Conservation (phyloP, 192 early-diverging fungal species). For the Geranomyces michiganensis region DNA sequence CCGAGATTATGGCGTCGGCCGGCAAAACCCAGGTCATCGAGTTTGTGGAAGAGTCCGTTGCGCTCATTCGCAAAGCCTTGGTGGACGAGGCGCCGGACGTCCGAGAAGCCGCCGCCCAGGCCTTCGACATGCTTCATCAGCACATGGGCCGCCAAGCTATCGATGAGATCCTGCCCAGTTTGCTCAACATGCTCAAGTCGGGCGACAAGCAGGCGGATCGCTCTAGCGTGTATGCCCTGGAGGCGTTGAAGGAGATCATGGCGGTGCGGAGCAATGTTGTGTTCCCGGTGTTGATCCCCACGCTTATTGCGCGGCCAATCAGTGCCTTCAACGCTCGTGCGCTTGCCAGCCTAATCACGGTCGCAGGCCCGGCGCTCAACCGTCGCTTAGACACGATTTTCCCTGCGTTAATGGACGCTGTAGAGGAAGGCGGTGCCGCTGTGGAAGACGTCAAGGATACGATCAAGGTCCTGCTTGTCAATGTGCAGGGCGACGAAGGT, state of each 20-base stretch:
- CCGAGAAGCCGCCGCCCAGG: constrained; percentile 91
- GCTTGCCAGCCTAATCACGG: constrained; percentile 83
- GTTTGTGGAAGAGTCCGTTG: constrained; percentile 83
- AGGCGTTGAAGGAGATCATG: constrained; percentile 97
- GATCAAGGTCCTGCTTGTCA: constrained; percentile 68
- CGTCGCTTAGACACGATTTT: constrained; percentile 80
- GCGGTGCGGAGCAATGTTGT: constrained; percentile 94
- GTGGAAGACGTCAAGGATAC: constrained; percentile 74
- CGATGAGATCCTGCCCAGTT: constrained; percentile 87
- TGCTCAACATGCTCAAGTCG: constrained; percentile 75
- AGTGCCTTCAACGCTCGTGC: constrained; percentile 91
- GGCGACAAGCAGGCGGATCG: constrained; percentile 26
- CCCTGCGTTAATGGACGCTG: constrained; percentile 76
- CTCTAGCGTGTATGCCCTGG: constrained; percentile 73
- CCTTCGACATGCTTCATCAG: constrained; percentile 94
- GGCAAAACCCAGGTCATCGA: constrained; percentile 79
- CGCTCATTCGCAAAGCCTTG: constrained; percentile 81
- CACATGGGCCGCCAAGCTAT: constrained; percentile 88
- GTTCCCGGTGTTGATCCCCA: constrained; percentile 97
- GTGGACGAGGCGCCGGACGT: constrained; percentile 84
- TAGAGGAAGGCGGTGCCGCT: constrained; percentile 68
- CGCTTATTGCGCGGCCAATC: constrained; percentile 85
- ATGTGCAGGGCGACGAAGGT: constrained; percentile 83
- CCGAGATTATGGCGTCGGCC: constrained; percentile 87
- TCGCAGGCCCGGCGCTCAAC: constrained; percentile 85